Evolutionary conservation across 345 rosid genomes (phyloP).

Genomic region (Microthlaspi erraticum): DNA sequence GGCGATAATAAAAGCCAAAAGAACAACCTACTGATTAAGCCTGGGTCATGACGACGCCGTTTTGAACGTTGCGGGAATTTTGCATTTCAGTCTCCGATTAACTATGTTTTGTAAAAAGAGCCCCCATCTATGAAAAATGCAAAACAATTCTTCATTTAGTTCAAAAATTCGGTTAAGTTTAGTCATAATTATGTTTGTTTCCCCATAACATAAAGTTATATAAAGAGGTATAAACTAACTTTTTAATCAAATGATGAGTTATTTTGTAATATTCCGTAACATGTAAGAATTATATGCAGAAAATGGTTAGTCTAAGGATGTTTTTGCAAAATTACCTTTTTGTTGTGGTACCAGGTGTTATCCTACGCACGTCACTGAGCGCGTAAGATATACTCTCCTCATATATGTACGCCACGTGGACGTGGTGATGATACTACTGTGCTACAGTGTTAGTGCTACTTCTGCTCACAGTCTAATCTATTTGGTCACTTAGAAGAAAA

Average conservation of each 20-base stretch:
- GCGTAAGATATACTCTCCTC: constrained; percentile 33
- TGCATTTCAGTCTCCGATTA: neutral
- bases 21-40: constrained; percentile 40
- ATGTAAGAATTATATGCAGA: neutral
- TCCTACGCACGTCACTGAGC: constrained; percentile 19
- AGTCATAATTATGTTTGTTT: neutral
- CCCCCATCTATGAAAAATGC: neutral
- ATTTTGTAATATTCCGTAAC: neutral
- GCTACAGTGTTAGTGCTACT: neutral
- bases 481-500: neutral
- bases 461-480: constrained; percentile 1
- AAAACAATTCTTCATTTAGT: neutral
- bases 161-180: neutral
- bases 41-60: constrained; percentile 23
- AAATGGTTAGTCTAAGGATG: neutral
- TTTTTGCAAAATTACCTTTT: neutral
- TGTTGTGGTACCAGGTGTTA: constrained; percentile 25
- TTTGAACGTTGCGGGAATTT: constrained; percentile 8
- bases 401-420: constrained; percentile 28
- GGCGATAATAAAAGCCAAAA: constrained; percentile 41
- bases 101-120: neutral
- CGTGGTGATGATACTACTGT: constrained; percentile 13
- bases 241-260: neutral
- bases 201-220: too few relatives aligned
- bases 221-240: too few relatives aligned